Evolutionary conservation across 306 rosid species (phyloP), one percentile per base, ranked within the genome.

Genomic region (Cyclanthera cordifolia): DNA sequence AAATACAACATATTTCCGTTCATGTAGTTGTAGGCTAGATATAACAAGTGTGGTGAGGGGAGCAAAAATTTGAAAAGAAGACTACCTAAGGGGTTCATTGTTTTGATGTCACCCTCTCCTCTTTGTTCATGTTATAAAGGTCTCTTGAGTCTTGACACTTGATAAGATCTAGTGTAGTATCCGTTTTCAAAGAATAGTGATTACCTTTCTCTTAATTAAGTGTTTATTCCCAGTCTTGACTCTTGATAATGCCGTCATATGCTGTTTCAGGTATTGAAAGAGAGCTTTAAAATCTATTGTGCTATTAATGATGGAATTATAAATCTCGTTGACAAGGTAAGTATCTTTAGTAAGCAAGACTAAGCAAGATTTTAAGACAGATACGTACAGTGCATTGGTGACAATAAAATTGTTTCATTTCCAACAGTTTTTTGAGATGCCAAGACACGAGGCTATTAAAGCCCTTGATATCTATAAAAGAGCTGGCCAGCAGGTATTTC

Each of bases 221-320:
- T 53, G 23, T 21, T n/a, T 65, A 32, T 59, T 59, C 6, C 53
- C n/a, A n/a, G 49, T 65, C 19, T 54, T n/a, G n/a, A n/a, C n/a
- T n/a, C n/a, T n/a, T 39, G 58, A 3, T 37, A 73, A 67, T 73
- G 27, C n/a, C 46, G 65, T 60, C 14, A 19, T 30, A 70, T 49
- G 46, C 60, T 72, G 19, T 86, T 83, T 73, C 83, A 94, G 99
- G 99, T 94, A 53, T 84, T 90, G 79, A 94, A 94, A 78, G 99
- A 90, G 89, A 94, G 99, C 90, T 90, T 94, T 84, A 94, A 94
- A 79, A 81, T 85, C 61, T 87, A 82, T 73, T 87, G 94, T 34
- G 84, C 97, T 60, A 78, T 94, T 71, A 94, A 94, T 81, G 99
- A 94, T 79, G 99, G 99, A 81, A 94, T 94, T 70, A 94, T 94